Percentiles rank a stretch among this genome's conserved stretches.
Conservation (phyloP, 164 flowering plant genomes). For the Chimonanthus salicifolius region DNA sequence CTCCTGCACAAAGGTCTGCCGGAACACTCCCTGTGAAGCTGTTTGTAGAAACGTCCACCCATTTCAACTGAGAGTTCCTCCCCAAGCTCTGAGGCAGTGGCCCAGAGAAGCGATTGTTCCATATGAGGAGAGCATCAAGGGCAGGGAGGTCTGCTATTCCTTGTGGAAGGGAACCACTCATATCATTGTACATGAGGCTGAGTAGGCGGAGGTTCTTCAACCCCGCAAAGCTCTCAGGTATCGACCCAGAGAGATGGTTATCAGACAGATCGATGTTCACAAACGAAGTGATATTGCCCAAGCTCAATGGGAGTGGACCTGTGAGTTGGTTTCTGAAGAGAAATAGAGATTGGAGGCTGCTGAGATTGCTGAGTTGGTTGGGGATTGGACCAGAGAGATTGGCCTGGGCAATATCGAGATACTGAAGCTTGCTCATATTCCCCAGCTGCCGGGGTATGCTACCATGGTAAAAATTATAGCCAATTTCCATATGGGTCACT, state of each 20-base stretch:
- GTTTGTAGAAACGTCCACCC: slow-evolving; percentile 88
- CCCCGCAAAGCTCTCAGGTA: slow-evolving; percentile 67
- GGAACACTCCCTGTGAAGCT: slow-evolving; percentile 62
- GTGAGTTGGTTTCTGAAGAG: slow-evolving; percentile 68
- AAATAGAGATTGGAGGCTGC: slow-evolving; percentile 65
- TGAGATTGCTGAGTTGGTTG: slow-evolving; percentile 50
- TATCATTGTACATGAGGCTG: slow-evolving; percentile 72
- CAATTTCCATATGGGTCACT: slow-evolving; percentile 85
- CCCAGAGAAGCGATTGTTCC: slow-evolving; percentile 86
- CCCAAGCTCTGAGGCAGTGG: slow-evolving; percentile 69
- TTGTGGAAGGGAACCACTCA: slow-evolving; percentile 71
- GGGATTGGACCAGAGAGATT: slow-evolving; percentile 81
- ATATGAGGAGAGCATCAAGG: slow-evolving; percentile 70
- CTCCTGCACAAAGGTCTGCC: slow-evolving; percentile 57
- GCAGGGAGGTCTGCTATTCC: slow-evolving; percentile 66
- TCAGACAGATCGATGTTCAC: slow-evolving; percentile 82
- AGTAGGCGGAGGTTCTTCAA: slow-evolving; percentile 67
- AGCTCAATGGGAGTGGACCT: slow-evolving; percentile 58
- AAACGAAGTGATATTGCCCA: slow-evolving; percentile 42
- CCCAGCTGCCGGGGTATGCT: slow-evolving; percentile 75
- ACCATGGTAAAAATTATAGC: slow-evolving; percentile 74
- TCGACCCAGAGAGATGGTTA: slow-evolving; percentile 63
- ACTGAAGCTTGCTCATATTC: slow-evolving; percentile 65
- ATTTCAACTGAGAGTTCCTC: slow-evolving; percentile 55
- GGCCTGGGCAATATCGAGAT: slow-evolving; percentile 89